These are phyloP conservation scores for Moniliophthora roreri DNA, from an alignment of 1,284 basidiomycete genomes.

Conservation along the genomic window DNA sequence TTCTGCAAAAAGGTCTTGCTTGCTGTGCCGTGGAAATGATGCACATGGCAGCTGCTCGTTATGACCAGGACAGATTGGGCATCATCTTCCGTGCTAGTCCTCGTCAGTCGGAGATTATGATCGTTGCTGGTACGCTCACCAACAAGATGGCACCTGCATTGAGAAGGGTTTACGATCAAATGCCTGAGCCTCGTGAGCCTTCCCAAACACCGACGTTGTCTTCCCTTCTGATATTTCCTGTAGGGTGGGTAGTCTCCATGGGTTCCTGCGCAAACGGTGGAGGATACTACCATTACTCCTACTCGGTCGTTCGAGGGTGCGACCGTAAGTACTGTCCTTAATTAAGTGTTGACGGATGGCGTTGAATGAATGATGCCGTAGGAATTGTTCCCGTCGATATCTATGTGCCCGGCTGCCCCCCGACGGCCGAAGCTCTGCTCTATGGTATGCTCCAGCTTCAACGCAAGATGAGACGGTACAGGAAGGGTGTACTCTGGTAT, in stretches of 20 bases:
- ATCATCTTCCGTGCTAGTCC: constrained; percentile 99
- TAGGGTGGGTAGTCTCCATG: constrained; percentile 99
- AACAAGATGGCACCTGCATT: constrained; percentile 99
- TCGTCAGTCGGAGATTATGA: constrained; percentile 98
- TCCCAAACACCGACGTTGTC: no score
- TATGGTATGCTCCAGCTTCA: constrained; percentile 97
- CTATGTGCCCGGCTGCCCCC: constrained; percentile 94
- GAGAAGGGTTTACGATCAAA: constrained; percentile 95
- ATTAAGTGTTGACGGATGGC: not conserved
- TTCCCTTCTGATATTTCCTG: not conserved
- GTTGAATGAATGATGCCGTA: constrained; percentile 26
- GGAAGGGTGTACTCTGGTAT: constrained; percentile 91
- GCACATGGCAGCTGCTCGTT: constrained; percentile 98
- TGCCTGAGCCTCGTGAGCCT: constrained; percentile 84
- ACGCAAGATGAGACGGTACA: constrained; percentile 92
- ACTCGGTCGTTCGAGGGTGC: constrained; percentile 98
- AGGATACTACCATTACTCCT: constrained; percentile 98
- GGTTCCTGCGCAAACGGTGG: constrained; percentile 99
- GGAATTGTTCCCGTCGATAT: constrained; percentile 98
- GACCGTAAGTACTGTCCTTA: constrained; percentile 65
- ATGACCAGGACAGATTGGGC: constrained; percentile 98
- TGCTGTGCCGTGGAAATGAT: constrained; percentile 99
- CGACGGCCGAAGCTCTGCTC: constrained; percentile 90
- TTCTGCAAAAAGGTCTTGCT: constrained; percentile 70
- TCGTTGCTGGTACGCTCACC: constrained; percentile 97